Evolutionary conservation across 1,139 yeast genomes (phyloP), one percentile per base, ranked within the genome.

Genomic region (Zygosaccharomyces sapae): DNA sequence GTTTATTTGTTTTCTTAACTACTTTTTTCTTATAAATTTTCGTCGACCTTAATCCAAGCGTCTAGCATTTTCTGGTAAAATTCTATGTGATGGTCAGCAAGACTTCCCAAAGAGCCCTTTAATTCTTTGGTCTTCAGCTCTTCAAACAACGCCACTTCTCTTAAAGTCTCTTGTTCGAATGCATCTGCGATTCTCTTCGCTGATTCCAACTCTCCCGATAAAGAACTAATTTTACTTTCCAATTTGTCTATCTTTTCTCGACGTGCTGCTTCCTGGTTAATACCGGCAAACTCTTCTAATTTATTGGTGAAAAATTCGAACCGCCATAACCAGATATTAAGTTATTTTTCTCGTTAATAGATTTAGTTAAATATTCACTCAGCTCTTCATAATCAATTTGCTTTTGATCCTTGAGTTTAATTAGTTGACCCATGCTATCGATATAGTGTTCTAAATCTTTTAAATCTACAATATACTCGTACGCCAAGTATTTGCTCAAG

Each of bases 401-500:
- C 65, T 90, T 90, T 63, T 88, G 92, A 61, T 92, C 98, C 55
- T 92, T 88, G 47, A 86, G 74, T 62, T 86, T 90, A 49, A 92
- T 77, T 54, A 90, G 71, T 50, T 77, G 79, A 56, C 88, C 86
- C 57, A 92, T 74, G 30, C 92, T 80, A 35, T 78, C 74, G 45
- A 90, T 83, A 61, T 89, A 92, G 67, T 86, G 90, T 54, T 92
- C 88, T 69, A 94, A 76, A 66, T 92, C 97, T 55, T 86, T 83
- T 55, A 92, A 70, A 4, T 95, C 80, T 2, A 88, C 87, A 46
- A 89, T 72, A 59, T 88, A 92, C 38, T 88, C 83, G 55, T 82
- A 86, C 60, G 92, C 97, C 44, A 87, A 73, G 55, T 79, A 81
- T 43, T 80, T 80, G 56, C 83, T 76, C 53, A 83, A 66, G 12